A percentile compares a stretch with the other conserved stretches of the same genome.
These are phyloP conservation scores for Lagenidium giganteum DNA, from an alignment of 352 stramenopile genomes.

Conservation along the genomic window DNA sequence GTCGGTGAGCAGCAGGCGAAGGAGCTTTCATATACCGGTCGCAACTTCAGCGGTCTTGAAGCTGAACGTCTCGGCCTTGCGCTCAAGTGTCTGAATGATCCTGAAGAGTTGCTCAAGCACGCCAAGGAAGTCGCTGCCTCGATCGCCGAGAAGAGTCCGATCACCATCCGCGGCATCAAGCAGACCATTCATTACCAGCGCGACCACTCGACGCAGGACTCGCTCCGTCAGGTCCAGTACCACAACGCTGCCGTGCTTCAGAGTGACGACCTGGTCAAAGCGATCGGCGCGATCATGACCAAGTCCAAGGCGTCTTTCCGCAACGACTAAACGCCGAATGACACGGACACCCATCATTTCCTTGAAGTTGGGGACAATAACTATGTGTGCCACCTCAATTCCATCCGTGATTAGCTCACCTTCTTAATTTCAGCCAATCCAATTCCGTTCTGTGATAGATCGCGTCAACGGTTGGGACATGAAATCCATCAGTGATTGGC, in stretches of 20 bases:
- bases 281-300: constrained; percentile 66
- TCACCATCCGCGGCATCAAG: constrained; percentile 86
- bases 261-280: constrained; percentile 77
- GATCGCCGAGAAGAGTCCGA: constrained; percentile 81
- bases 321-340: constrained; percentile 34
- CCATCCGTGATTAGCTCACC: too few species aligned
- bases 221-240: constrained; percentile 74
- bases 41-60: constrained; percentile 72
- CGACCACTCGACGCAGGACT: constrained; percentile 77
- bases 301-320: constrained; percentile 61
- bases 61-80: constrained; percentile 76
- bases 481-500: too few species aligned
- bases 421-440: too few species aligned
- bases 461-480: too few species aligned
- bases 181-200: constrained; percentile 84
- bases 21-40: constrained; percentile 82
- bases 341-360: not conserved
- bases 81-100: constrained; percentile 58
- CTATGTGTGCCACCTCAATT: too few species aligned
- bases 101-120: constrained; percentile 50
- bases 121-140: constrained; percentile 40
- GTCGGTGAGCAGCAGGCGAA: constrained; percentile 81
- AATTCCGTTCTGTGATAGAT: too few species aligned
- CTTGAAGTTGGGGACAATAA: too few species aligned
- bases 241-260: constrained; percentile 83